Evolutionary conservation across 257 asterid genomes (phyloP), one percentile per base, ranked within the genome.

Genomic region (Nicotiana tomentosiformis): DNA sequence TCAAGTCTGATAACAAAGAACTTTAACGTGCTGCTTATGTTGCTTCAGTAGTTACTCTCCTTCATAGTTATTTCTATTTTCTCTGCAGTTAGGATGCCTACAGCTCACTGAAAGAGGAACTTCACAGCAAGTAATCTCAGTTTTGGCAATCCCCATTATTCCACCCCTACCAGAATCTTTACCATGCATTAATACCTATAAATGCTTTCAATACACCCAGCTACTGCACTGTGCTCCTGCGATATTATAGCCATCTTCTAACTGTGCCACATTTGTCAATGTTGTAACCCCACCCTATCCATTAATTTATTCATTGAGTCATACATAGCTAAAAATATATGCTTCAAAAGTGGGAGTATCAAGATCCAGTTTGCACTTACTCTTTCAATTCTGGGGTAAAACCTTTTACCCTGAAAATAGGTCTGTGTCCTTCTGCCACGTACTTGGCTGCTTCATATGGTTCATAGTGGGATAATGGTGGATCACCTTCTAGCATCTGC

Each of bases 401-500:
- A 20, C 94, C 91, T 85, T 94, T 96, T 17, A 94, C 91, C 90
- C 89, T 89, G 83, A 94, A 91, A 49, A 60, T 79, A 61, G 99
- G 99, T 23, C 98, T 91, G 86, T 93, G 97, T 30, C 99, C 99
- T 86, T 96, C 99, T 64, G 99, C 86, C 84, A 93, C 90, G 79
- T 88, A 88, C 88, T 83, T 94, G 64, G 99, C 99, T 72, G 98
- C 98, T 84, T 96, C 99, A 81, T 93, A 92, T 16, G 99, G 98
- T 88, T 93, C 98, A 65, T 87, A 93, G 85, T 86, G 72, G 17
- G 98, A 86, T 88, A 96, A 83, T 23, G 98, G 98, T 58, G 98
- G 95, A 16, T 96, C 98, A 29, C 99, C 99, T 91, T 96, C 98
- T 70, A 96, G 91, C 99, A 96, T 96, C 99, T 96, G 94, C 88